These are phyloP conservation scores for Litchi chinensis DNA, from an alignment of 345 rosid species.

Conservation along the genomic window DNA sequence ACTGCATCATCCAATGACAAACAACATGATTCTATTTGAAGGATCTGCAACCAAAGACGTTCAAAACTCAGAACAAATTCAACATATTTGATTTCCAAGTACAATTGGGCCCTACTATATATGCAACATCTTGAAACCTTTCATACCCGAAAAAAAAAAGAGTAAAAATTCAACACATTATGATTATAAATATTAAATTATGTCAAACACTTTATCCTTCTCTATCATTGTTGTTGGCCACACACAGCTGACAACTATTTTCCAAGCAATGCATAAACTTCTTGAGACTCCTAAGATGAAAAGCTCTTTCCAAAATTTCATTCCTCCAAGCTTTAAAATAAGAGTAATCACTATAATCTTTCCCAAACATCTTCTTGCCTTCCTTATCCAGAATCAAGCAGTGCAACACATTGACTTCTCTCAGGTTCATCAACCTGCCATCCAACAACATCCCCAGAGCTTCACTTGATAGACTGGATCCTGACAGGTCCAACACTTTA, in stretches of 20 bases:
- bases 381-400: constrained; percentile 19
- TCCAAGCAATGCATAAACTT: constrained; percentile 15
- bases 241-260: background rate
- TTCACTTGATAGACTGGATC: constrained; percentile 2
- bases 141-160: no score
- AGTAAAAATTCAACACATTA: no score
- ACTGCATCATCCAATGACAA: no score
- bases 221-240: background rate
- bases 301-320: constrained; percentile 7
- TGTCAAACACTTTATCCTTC: background rate
- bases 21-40: no score
- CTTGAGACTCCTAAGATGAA: constrained; percentile 3
- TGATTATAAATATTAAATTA: background rate
- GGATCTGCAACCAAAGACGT: no score
- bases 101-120: no score
- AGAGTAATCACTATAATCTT: constrained; percentile 6
- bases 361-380: constrained; percentile 2
- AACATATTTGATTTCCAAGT: no score
- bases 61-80: no score
- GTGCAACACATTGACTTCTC: constrained; percentile 18
- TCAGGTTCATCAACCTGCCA: constrained; percentile 1
- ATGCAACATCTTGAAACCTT: no score
- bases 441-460: constrained; percentile 13
- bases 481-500: constrained; percentile 13
- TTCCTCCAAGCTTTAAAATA: constrained; percentile 4